Evolutionary conservation across 768 basidiomycete genomes (phyloP).

Genomic region (Boletellus emodensis): DNA sequence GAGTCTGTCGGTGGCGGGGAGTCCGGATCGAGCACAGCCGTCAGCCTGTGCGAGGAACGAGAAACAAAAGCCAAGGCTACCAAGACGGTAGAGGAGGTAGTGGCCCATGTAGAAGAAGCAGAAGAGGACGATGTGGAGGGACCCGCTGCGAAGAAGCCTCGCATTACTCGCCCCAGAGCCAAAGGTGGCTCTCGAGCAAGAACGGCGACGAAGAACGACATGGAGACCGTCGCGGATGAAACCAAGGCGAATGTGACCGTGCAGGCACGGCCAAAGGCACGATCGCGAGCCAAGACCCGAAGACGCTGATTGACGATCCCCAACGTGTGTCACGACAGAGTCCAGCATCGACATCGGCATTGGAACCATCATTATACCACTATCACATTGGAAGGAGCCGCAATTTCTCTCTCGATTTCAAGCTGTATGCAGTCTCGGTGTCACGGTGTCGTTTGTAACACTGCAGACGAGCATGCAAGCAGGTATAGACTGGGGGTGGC

Average conservation of each 20-base stretch:
- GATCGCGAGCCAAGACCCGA: slow-evolving; percentile 26
- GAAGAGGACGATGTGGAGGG: slow-evolving; percentile 12
- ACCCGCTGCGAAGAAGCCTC: slow-evolving; percentile 17
- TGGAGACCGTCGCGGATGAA: slow-evolving; percentile 8
- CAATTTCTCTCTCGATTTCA: slow-evolving; percentile 22
- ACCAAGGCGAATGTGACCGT: slow-evolving; percentile 16
- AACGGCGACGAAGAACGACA: slow-evolving; percentile 15
- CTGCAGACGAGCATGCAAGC: slow-evolving; percentile 5
- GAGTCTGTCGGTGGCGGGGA: slow-evolving; percentile 26
- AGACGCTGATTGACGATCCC: slow-evolving; percentile 24
- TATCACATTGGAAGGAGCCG: slow-evolving; percentile 17
- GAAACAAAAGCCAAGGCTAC: slow-evolving; percentile 19
- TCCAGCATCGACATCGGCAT: slow-evolving; percentile 15
- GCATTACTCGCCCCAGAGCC: slow-evolving; percentile 20
- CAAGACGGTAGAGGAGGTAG: slow-evolving; percentile 12
- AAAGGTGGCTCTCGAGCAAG: slow-evolving; percentile 21
- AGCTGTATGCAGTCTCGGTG: slow-evolving; percentile 16
- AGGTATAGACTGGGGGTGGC: slow-evolving; percentile 18
- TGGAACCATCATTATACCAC: slow-evolving; percentile 20
- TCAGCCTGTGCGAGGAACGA: slow-evolving; percentile 29
- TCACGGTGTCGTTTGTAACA: slow-evolving; percentile 3
- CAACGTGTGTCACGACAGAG: slow-evolving; percentile 9
- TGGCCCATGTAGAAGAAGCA: slow-evolving; percentile 11
- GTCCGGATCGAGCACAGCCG: slow-evolving; percentile 33
- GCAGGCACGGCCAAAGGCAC: slow-evolving; percentile 31